phyloP scores from a whole-genome alignment of 2,329 filamentous ascomycete genomes.

The Orbilia javanica region DNA sequence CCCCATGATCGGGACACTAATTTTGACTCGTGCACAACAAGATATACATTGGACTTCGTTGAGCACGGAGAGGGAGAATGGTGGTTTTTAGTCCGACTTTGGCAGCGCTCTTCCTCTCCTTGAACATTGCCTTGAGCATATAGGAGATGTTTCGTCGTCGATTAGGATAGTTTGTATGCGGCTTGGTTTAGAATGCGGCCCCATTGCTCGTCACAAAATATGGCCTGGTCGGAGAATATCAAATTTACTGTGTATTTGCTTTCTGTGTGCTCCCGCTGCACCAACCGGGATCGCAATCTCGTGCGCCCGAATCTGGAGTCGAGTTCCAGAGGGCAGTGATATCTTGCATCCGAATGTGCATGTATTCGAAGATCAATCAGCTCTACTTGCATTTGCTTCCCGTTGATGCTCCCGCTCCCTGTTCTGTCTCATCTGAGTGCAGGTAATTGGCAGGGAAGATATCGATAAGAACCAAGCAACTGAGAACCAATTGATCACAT shows the following conservation, averaged over 20 bases:
- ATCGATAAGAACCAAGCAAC: slow-evolving; percentile 30
- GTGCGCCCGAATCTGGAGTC: not conserved
- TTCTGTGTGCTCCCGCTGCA: not conserved
- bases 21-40: too few species aligned
- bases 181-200: not conserved
- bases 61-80: not conserved
- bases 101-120: not conserved
- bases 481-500: slow-evolving; percentile 39
- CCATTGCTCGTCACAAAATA: not conserved
- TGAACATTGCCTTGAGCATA: not conserved
- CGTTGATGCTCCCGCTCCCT: slow-evolving; percentile 49
- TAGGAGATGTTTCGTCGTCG: not conserved
- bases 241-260: not conserved
- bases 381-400: slow-evolving; percentile 41
- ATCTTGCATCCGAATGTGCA: slow-evolving; percentile 26
- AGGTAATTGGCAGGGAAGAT: slow-evolving; percentile 5
- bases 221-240: not conserved
- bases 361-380: slow-evolving; percentile 26
- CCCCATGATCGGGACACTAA: slow-evolving; percentile 36
- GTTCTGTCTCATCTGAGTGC: slow-evolving; percentile 25
- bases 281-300: not conserved
- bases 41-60: too few species aligned
- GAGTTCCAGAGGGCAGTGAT: not conserved
- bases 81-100: not conserved
- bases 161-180: not conserved